Conservation (phyloP, 139 green algal species). For the Prasinococcaceae sp. region DNA sequence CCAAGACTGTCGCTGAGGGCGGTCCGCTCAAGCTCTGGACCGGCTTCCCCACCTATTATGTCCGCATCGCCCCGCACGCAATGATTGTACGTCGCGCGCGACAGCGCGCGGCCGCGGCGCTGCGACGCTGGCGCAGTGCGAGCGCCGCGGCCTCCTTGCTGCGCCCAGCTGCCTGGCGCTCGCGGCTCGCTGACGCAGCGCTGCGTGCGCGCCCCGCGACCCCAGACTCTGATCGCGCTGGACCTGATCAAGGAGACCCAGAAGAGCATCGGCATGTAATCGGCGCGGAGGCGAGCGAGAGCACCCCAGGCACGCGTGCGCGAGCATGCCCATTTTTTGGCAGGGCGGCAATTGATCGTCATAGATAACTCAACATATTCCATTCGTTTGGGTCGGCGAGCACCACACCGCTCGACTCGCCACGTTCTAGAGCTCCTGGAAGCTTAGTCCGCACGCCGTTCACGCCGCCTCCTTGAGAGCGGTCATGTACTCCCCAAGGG, state of each 20-base stretch:
- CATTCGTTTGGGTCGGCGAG: not conserved
- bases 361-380: too few species aligned
- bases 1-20: constrained; percentile 47
- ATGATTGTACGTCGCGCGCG: too few species aligned
- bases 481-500: constrained; percentile 65
- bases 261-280: constrained; percentile 66
- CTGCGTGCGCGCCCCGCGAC: too few species aligned
- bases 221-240: too few species aligned
- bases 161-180: too few species aligned
- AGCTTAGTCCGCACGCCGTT: not conserved
- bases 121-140: too few species aligned
- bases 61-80: constrained; percentile 62
- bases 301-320: not conserved
- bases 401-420: not conserved
- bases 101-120: too few species aligned
- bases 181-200: too few species aligned
- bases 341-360: not conserved
- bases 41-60: constrained; percentile 79
- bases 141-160: too few species aligned
- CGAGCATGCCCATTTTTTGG: not conserved
- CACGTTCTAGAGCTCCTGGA: not conserved
- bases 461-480: not conserved
- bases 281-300: not conserved
- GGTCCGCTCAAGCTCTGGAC: constrained; percentile 87
- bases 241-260: constrained; percentile 58